These are phyloP conservation scores for Entophlyctis helioformis DNA, from an alignment of 192 early-diverging fungal genomes.

Conservation along the genomic window DNA sequence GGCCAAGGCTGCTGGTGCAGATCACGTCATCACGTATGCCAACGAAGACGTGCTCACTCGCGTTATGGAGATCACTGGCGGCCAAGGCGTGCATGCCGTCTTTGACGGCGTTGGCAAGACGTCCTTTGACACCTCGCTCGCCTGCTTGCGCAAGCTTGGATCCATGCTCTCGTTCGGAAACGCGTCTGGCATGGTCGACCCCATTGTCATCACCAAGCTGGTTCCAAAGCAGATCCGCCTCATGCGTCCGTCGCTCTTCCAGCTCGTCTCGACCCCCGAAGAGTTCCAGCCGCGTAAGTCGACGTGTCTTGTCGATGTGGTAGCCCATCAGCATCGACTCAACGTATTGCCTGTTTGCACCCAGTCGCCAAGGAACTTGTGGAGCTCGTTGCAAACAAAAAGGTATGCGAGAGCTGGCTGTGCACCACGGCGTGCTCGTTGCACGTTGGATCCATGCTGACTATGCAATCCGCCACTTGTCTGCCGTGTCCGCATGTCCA, in stretches of 20 bases:
- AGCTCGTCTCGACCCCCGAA: conserved; percentile 53
- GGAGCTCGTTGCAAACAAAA: conserved; percentile 40
- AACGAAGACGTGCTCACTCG: conserved; percentile 50
- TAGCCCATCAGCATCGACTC: background rate
- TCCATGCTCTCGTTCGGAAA: conserved; percentile 80
- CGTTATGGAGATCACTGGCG: conserved; percentile 61
- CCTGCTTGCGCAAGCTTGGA: conserved; percentile 51
- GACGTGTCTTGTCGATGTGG: background rate
- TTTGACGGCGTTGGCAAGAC: conserved; percentile 88
- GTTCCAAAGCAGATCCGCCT: conserved; percentile 59
- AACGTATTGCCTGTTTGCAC: background rate
- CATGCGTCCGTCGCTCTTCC: conserved; percentile 60
- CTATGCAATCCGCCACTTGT: too few species aligned
- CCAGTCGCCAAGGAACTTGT: conserved; percentile 42
- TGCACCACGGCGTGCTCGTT: background rate
- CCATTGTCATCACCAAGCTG: conserved; percentile 42
- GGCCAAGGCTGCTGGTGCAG: conserved; percentile 46
- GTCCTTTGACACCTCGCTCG: conserved; percentile 65
- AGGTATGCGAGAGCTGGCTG: background rate
- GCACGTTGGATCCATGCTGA: too few species aligned
- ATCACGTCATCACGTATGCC: conserved; percentile 62
- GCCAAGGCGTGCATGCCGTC: conserved; percentile 62
- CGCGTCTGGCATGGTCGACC: conserved; percentile 59
- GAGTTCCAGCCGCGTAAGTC: conserved; percentile 48
- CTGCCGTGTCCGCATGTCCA: too few species aligned